Evolutionary conservation across 306 rosid species (phyloP), one percentile per base, ranked within the genome.

Genomic region (Corylus americana): DNA sequence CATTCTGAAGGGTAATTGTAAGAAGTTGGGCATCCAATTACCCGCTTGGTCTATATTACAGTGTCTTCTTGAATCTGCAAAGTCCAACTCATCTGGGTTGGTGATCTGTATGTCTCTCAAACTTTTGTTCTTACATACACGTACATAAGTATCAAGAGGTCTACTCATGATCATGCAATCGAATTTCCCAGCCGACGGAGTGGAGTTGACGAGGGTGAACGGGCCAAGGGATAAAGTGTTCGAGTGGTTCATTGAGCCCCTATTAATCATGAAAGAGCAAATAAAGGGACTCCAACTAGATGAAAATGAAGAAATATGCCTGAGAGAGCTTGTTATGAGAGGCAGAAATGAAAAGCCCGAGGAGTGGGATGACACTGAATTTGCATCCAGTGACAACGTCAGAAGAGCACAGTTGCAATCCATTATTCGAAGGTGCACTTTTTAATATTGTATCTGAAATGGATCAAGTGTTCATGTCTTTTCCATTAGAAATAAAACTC

Each of bases 1-100:
- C 87, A 78, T 91, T 78, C 17, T 78, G n/a, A 87, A 84, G 79
- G 93, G 93, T 3, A 78, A 77, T 29, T 87, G 92, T 75, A 90
- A 88, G 86, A 86, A 79, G 74, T 70, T 93, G 59, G 76, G 88
- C 79, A 64, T 89, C 75, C 85, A 86, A 83, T 83, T 93, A 78
- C 97, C 98, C 0, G 93, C 97, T 39, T 93, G 98, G 98, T 82
- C 93, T 20, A 74, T 93, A 86, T 78, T 93, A 73, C 89, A 88
- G 1, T 93, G 98, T 78, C 91, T 91, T 66, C 97, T 90, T 82
- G 86, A 88, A 25, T 91, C 98, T 14, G 92, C 93, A 55, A 91
- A 90, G 85, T 85, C 86, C 44, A 67, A 80, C 76, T 88, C 89
- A 9, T 80, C 88, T 12, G 97, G 98, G 75, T 82, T 93, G 84